phyloP scores from a whole-genome alignment of 1,139 yeast genomes.

The Debaryomyces fabryi region DNA sequence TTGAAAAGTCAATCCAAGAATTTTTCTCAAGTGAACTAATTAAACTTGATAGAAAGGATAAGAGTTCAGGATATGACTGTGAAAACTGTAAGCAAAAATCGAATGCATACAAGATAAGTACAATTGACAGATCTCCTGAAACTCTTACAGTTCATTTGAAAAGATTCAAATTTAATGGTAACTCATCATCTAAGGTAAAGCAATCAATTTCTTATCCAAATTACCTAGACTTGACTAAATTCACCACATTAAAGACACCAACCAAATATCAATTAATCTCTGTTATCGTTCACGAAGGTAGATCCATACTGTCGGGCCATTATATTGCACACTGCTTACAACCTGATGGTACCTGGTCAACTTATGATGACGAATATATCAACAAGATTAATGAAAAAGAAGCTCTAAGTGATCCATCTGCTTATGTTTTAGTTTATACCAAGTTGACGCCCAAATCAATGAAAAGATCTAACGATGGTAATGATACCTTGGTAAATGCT shows the following conservation, averaged over 20 bases:
- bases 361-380: constrained; percentile 90
- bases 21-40: constrained; percentile 81
- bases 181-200: constrained; percentile 77
- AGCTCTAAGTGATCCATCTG: constrained; percentile 82
- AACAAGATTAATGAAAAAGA: constrained; percentile 71
- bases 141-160: constrained; percentile 84
- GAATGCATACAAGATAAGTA: constrained; percentile 73
- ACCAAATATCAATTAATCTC: constrained; percentile 75
- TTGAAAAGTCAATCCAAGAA: constrained; percentile 74
- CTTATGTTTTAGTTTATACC: constrained; percentile 85
- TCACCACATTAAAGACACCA: constrained; percentile 50
- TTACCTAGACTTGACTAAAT: constrained; percentile 70
- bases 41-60: constrained; percentile 63
- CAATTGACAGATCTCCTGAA: constrained; percentile 84
- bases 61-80: constrained; percentile 74
- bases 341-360: constrained; percentile 90
- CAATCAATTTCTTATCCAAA: constrained; percentile 83
- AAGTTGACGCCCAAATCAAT: constrained; percentile 53
- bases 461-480: constrained; percentile 11
- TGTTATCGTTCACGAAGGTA: constrained; percentile 92
- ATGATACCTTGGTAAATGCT: constrained; percentile 2
- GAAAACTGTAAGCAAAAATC: constrained; percentile 81
- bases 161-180: constrained; percentile 85
- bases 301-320: constrained; percentile 92
- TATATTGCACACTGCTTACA: constrained; percentile 89